Percentiles rank a stretch among this genome's conserved stretches.
Evolutionary conservation across 495 filamentous ascomycete species (phyloP).

Genomic region (Hyaloscypha bicolor): DNA sequence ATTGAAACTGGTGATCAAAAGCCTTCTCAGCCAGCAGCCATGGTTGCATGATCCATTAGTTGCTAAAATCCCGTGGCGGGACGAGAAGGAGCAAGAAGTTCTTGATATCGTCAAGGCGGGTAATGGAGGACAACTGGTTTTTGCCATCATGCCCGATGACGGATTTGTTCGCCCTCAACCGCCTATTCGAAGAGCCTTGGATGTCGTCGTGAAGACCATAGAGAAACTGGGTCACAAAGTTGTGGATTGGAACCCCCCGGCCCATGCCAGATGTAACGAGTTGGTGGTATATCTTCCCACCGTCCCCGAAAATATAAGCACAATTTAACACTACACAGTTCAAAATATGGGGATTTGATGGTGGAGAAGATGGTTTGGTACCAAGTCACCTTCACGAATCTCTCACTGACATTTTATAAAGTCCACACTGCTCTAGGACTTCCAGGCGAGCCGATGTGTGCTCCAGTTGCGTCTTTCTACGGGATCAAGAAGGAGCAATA

Average conservation of each 20-base stretch:
- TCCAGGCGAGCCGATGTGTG: slow-evolving; percentile 53
- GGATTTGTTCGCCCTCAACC: slow-evolving; percentile 60
- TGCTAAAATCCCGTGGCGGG: slow-evolving; percentile 63
- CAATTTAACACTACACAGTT: slow-evolving; percentile 15
- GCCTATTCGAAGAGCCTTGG: slow-evolving; percentile 45
- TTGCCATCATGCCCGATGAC: slow-evolving; percentile 60
- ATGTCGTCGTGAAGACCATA: slow-evolving; percentile 52
- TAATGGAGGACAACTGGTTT: slow-evolving; percentile 40
- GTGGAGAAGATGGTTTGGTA: slow-evolving; percentile 25
- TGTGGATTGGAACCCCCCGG: slow-evolving; percentile 30
- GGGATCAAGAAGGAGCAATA: slow-evolving; percentile 38
- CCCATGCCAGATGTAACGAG: slow-evolving; percentile 18
- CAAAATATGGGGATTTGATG: slow-evolving; percentile 52
- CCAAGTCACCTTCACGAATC: not conserved
- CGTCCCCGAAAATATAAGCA: not conserved
- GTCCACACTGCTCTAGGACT: slow-evolving; percentile 48
- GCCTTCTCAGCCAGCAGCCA: slow-evolving; percentile 55
- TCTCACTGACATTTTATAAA: slow-evolving; percentile 35
- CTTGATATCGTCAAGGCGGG: slow-evolving; percentile 38
- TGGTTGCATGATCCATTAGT: slow-evolving; percentile 68
- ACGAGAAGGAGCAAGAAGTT: slow-evolving; percentile 48
- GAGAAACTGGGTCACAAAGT: slow-evolving; percentile 57
- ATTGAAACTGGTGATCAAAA: slow-evolving; percentile 56
- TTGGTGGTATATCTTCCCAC: slow-evolving; percentile 17
- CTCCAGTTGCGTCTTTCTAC: slow-evolving; percentile 43